Percentiles rank a stretch among this genome's conserved stretches.
Conservation (phyloP, 2,329 filamentous ascomycete species). For the Colletotrichum scovillei region DNA sequence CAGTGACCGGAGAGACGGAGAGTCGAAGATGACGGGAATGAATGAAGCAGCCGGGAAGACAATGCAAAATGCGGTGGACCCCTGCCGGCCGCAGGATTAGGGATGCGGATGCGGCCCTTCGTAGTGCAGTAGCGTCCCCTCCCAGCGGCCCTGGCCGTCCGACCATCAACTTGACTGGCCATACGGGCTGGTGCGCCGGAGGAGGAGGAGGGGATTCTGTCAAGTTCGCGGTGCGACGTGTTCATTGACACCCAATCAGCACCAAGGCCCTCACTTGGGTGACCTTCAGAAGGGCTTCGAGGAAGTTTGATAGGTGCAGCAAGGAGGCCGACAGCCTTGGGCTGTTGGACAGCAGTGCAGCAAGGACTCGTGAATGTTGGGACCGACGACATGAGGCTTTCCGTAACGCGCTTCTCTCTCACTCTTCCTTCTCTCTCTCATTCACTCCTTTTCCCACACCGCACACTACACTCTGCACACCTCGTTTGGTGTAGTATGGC, state of each 20-base stretch:
- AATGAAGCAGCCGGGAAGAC: background rate
- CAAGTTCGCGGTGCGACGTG: constrained; percentile 25
- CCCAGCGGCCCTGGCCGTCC: constrained; percentile 28
- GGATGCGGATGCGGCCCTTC: constrained; percentile 34
- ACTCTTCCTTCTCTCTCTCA: background rate
- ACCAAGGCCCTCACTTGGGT: constrained; percentile 1
- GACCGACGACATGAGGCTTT: constrained; percentile 25
- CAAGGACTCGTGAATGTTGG: constrained; percentile 30
- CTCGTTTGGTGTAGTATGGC: background rate
- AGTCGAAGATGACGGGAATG: background rate
- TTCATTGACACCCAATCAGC: constrained; percentile 24
- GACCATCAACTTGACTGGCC: constrained; percentile 13
- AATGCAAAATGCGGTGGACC: constrained; percentile 21
- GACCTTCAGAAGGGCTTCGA: constrained; percentile 34
- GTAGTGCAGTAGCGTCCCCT: constrained; percentile 31
- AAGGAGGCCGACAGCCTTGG: constrained; percentile 40
- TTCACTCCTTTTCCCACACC: background rate
- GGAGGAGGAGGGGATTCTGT: background rate
- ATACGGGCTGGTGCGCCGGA: constrained; percentile 7
- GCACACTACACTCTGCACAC: constrained; percentile 1
- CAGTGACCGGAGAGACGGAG: constrained; percentile 2
- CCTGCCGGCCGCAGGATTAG: constrained; percentile 28
- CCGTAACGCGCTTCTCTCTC: constrained; percentile 4
- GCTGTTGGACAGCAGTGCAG: constrained; percentile 38
- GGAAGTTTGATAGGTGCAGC: constrained; percentile 42